These are phyloP conservation scores for Malassezia restricta DNA, from an alignment of 1,284 basidiomycete species.

Conservation along the genomic window DNA sequence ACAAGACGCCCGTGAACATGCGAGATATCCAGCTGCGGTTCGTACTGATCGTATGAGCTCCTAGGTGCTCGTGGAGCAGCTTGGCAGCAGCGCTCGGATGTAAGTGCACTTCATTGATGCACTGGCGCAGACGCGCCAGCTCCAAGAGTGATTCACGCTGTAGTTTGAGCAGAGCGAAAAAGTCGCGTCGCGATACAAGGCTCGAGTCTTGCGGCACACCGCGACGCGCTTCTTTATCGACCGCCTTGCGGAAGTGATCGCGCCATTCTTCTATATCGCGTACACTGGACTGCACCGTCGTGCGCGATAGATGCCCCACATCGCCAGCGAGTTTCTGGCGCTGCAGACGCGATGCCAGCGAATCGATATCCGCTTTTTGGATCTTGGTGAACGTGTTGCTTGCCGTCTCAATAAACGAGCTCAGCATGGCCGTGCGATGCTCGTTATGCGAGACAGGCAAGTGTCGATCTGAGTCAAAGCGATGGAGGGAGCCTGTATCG, in stretches of 20 bases:
- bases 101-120: conserved; percentile 78
- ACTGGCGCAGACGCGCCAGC: conserved; percentile 65
- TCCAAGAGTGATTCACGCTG: conserved; percentile 74
- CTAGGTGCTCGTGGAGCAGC: conserved; percentile 38
- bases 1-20: conserved; percentile 4
- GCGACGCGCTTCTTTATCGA: conserved; percentile 50
- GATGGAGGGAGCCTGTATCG: conserved; percentile 5
- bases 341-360: conserved; percentile 75
- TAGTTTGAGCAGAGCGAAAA: conserved; percentile 69
- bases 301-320: conserved; percentile 71
- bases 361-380: conserved; percentile 69
- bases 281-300: conserved; percentile 65
- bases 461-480: conserved; percentile 1
- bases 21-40: conserved; percentile 16
- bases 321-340: conserved; percentile 78
- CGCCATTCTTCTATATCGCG: conserved; percentile 62
- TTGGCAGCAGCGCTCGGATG: conserved; percentile 59
- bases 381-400: conserved; percentile 59
- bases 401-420: conserved; percentile 61
- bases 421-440: conserved; percentile 48
- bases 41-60: conserved; percentile 11
- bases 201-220: conserved; percentile 17
- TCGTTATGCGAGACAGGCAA: conserved; percentile 16
- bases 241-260: conserved; percentile 57
- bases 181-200: conserved; percentile 65